A percentile compares a stretch with the other conserved stretches of the same genome.
These are phyloP conservation scores for Naegleria lovaniensis DNA, from an alignment of 208 protist genomes.

Conservation along the genomic window DNA sequence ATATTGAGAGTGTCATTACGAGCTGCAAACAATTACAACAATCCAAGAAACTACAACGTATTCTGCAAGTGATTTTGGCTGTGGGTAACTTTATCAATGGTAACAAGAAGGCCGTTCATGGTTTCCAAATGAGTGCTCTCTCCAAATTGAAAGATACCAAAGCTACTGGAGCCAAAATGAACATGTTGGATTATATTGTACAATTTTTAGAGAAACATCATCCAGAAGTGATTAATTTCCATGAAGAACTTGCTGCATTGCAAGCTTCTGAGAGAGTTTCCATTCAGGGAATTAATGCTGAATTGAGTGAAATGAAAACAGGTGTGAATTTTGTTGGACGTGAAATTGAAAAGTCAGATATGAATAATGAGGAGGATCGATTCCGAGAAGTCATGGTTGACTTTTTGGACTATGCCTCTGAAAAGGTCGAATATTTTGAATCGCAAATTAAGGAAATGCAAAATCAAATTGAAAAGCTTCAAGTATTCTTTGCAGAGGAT, in stretches of 20 bases:
- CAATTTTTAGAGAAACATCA: not conserved
- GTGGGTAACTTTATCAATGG: slow-evolving; percentile 23
- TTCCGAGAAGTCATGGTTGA: not conserved
- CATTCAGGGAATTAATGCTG: not conserved
- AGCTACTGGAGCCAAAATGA: slow-evolving; percentile 1
- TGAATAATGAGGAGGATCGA: not conserved
- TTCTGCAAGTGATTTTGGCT: not conserved
- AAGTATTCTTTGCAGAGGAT: not conserved
- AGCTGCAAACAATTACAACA: not conserved
- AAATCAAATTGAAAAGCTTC: not conserved
- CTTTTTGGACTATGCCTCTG: not conserved
- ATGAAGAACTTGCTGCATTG: not conserved
- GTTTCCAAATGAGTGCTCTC: not conserved
- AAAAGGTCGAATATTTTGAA: not conserved
- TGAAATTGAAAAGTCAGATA: slow-evolving; percentile 4
- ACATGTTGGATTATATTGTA: slow-evolving; percentile 17
- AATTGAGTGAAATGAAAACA: not conserved
- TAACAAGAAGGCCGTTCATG: not conserved
- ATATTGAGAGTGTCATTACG: not conserved
- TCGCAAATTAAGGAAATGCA: not conserved
- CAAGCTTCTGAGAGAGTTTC: not conserved
- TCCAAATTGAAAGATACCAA: not conserved
- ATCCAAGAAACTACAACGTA: not conserved
- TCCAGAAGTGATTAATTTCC: not conserved
- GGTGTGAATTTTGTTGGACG: not conserved